Conservation (phyloP, 345 rosid species). For the Hypericum perforatum region DNA sequence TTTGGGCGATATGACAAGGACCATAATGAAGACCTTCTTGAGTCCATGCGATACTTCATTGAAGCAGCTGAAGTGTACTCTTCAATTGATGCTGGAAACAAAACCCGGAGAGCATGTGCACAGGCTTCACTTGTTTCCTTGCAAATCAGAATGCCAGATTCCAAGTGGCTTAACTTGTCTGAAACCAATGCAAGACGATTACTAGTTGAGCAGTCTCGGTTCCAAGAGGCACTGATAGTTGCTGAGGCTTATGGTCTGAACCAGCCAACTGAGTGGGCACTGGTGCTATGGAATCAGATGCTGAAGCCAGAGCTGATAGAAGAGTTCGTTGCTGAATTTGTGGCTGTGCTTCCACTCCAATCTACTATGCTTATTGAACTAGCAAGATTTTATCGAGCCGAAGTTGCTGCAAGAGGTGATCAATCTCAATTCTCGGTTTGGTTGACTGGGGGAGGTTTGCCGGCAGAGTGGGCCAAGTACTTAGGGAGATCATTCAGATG, state of each 20-base stretch:
- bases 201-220: constrained; percentile 79
- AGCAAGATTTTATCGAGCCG: constrained; percentile 75
- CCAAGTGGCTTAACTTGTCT: constrained; percentile 68
- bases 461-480: constrained; percentile 95
- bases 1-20: constrained; percentile 64
- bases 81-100: constrained; percentile 91
- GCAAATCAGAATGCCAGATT: constrained; percentile 95
- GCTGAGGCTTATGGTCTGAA: constrained; percentile 96
- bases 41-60: constrained; percentile 83
- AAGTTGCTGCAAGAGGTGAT: constrained; percentile 88
- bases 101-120: constrained; percentile 75
- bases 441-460: constrained; percentile 87
- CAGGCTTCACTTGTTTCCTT: constrained; percentile 93
- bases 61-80: constrained; percentile 95
- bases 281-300: constrained; percentile 93
- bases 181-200: constrained; percentile 88
- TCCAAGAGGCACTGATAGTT: constrained; percentile 90
- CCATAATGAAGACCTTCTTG: constrained; percentile 88
- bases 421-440: constrained; percentile 93
- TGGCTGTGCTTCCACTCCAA: constrained; percentile 87
- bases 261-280: constrained; percentile 93
- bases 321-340: constrained; percentile 89
- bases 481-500: constrained; percentile 83
- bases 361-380: constrained; percentile 78
- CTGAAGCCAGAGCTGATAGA: constrained; percentile 78